Conservation (phyloP, 2,329 filamentous ascomycete genomes). For the Colletotrichum costaricense region DNA sequence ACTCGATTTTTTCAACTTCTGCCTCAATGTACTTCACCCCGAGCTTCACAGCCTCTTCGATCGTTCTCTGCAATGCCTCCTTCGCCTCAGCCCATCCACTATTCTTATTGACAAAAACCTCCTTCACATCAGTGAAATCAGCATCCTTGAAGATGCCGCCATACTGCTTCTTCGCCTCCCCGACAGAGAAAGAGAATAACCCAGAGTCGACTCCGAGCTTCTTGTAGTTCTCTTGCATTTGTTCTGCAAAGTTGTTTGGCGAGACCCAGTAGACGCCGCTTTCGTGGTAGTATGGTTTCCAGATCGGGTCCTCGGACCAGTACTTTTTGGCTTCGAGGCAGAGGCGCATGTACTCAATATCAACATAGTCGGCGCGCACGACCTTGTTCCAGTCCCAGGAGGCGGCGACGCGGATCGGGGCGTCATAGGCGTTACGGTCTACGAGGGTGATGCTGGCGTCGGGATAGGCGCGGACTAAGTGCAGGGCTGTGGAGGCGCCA, state of each 20-base stretch:
- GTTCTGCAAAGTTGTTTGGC: slow-evolving; percentile 41
- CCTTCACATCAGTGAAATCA: slow-evolving; percentile 63
- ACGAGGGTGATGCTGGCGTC: slow-evolving; percentile 39
- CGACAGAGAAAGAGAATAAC: slow-evolving; percentile 56
- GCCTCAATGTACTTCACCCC: slow-evolving; percentile 63
- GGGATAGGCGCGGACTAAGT: slow-evolving; percentile 47
- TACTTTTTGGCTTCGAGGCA: slow-evolving; percentile 43
- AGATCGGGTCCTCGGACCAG: slow-evolving; percentile 44
- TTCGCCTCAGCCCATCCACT: slow-evolving; percentile 69
- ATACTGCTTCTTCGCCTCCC: slow-evolving; percentile 59
- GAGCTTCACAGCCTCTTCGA: slow-evolving; percentile 55
- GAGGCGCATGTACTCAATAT: slow-evolving; percentile 43
- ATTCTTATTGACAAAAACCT: slow-evolving; percentile 64
- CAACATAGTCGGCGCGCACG: slow-evolving; percentile 49
- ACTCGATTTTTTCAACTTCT: slow-evolving; percentile 54
- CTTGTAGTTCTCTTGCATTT: slow-evolving; percentile 48
- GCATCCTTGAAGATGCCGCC: slow-evolving; percentile 63
- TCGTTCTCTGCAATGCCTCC: slow-evolving; percentile 60
- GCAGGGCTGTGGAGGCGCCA: slow-evolving; percentile 61
- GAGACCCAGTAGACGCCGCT: slow-evolving; percentile 54
- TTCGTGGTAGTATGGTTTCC: slow-evolving; percentile 44
- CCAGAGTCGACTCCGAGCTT: slow-evolving; percentile 41
- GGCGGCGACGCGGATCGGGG: slow-evolving; percentile 41
- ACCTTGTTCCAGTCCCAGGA: slow-evolving; percentile 51
- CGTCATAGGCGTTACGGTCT: slow-evolving; percentile 40